Base-by-base conservation (phyloP, 495 filamentous ascomycete species). In the Podospora anserina region DNA sequence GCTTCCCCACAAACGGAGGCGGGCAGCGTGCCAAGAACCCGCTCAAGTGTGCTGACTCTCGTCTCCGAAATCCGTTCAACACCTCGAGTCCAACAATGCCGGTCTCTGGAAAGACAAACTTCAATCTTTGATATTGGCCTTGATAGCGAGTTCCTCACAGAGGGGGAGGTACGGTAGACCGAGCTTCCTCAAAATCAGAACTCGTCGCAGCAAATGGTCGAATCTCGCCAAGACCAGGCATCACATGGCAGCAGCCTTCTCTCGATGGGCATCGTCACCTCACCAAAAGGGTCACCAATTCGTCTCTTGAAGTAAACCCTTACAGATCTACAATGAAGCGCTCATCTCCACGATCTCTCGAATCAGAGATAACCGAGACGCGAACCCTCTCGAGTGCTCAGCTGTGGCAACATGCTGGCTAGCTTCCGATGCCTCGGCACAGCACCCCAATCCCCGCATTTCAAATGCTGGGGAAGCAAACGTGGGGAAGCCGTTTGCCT, bases 371-470 rank as follows among this genome's bases (percentile, higher is more conserved):
- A 32, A 4, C 39, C 39, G 15, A 18, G 39, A 49, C 39, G 15
- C 15, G 7, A 49, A 49, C 34, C 11, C 11, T 16, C 39, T 49
- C 39, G 15, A 3, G 39, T 49, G 3, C 3, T 11, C 15, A 49
- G 39, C 13, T 49, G 39, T 49, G 39, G 39, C 39, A 49, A 49
- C 23, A 23, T 23, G 1, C 23, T 49, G 39, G 39, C 39, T 49
- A 49, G 39, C 39, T 49, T 49, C 13, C 1, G 39, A 49, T 49
- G 39, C 39, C 39, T 49, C 39, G 39, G 39, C 39, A 49, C 39
- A 49, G 39, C 39, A 49, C 13, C 39, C 39, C 39, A 49, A 58
- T 58, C 55, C 55, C 55, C 55, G 55, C 55, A 58, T 58, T 58
- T 26, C 30, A 32, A 32, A 32, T 58, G 7, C 55, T 58, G 55